These are phyloP conservation scores for Acanthamoeba royreba DNA, from an alignment of 208 protist genomes.

Conservation along the genomic window DNA sequence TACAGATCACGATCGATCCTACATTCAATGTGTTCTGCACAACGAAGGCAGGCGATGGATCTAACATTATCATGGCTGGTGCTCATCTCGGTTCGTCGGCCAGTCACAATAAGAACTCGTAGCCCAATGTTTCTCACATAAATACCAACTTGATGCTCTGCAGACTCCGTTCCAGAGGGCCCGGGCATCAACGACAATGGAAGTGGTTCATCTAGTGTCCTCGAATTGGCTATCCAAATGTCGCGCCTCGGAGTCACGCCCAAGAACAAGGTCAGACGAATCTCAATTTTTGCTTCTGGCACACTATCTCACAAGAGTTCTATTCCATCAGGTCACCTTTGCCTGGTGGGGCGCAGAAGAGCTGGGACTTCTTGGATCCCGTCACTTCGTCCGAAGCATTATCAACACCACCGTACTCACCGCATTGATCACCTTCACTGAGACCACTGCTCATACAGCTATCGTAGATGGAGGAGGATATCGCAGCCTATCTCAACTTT, in stretches of 20 bases:
- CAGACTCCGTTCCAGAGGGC: conserved; percentile 58
- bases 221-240: conserved; percentile 62
- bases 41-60: not conserved
- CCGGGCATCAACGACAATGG: conserved; percentile 71
- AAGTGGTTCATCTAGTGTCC: conserved; percentile 20
- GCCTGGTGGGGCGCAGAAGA: conserved; percentile 66
- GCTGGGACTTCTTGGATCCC: conserved; percentile 60
- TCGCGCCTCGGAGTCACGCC: not conserved
- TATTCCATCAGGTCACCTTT: conserved; percentile 22
- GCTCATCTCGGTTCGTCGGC: not conserved
- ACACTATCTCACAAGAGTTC: too few relatives aligned
- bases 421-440: too few relatives aligned
- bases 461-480: not conserved
- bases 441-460: too few relatives aligned
- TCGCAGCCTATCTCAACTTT: conserved; percentile 29
- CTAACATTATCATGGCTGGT: not conserved
- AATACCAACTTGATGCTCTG: too few relatives aligned
- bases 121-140: too few relatives aligned
- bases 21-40: conserved; percentile 29
- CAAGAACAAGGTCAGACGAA: conserved; percentile 13
- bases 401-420: not conserved
- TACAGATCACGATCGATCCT: not conserved
- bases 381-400: conserved; percentile 44
- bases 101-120: not conserved
- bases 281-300: too few relatives aligned